A percentile compares a stretch with the other conserved stretches of the same genome.
phyloP scores from a whole-genome alignment of 257 asterid species.

The Solanum infundibuliforme region DNA sequence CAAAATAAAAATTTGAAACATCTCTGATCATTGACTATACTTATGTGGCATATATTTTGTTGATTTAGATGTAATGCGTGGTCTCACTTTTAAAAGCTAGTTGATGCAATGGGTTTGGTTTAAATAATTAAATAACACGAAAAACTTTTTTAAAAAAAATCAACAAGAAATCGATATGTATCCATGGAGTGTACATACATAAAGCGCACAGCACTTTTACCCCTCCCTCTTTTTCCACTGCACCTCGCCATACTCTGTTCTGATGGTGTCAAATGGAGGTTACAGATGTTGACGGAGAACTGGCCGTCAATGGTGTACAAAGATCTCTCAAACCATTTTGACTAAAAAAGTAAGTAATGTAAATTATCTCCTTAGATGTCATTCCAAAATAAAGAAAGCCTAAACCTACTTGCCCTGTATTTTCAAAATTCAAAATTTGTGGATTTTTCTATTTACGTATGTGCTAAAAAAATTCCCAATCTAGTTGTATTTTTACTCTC shows the following conservation, averaged over 20 bases:
- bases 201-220: neutral
- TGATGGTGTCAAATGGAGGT: neutral
- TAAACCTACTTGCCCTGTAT: neutral
- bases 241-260: neutral
- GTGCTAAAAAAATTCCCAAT: neutral
- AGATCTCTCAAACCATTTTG: neutral
- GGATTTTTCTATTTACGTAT: neutral
- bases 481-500: neutral
- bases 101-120: neutral
- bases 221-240: neutral
- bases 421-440: neutral
- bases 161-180: too few species aligned
- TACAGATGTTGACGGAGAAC: neutral
- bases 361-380: too few species aligned
- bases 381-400: neutral
- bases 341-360: too few species aligned
- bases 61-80: neutral
- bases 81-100: neutral
- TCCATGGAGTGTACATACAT: neutral
- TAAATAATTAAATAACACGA: too few species aligned
- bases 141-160: neutral
- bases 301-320: too few species aligned
- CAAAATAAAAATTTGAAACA: too few species aligned
- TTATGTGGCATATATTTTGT: neutral
- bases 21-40: neutral